phyloP scores from a whole-genome alignment of 2,329 filamentous ascomycete species.

The Xylaria hypoxylon region DNA sequence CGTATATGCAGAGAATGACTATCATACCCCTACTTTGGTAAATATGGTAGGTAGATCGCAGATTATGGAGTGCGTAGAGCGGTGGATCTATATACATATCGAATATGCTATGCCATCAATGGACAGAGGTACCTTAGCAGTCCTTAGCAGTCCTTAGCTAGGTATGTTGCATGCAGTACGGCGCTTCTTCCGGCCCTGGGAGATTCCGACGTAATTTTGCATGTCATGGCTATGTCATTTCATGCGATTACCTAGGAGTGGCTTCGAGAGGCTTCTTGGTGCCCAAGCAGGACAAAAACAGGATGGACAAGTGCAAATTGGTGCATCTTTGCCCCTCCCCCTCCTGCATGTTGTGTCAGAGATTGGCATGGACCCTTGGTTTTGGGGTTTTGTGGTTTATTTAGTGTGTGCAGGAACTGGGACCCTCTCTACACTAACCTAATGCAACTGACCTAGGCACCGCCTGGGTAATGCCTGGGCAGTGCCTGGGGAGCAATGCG shows the following conservation, averaged over 20 bases:
- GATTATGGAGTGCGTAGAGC: not conserved
- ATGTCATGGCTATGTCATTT: constrained; percentile 29
- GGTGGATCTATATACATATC: not conserved
- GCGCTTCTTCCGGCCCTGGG: constrained; percentile 5
- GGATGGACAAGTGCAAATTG: constrained; percentile 17
- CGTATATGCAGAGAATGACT: not conserved
- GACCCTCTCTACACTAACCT: not conserved
- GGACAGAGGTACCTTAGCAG: no score
- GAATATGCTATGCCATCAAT: not conserved
- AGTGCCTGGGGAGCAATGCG: no score
- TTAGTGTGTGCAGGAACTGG: not conserved
- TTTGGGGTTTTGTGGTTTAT: not conserved
- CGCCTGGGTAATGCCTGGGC: no score
- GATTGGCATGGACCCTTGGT: constrained; percentile 19
- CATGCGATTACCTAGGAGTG: no score
- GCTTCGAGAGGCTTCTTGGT: constrained; percentile 20
- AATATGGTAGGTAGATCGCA: not conserved
- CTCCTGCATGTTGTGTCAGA: constrained; percentile 19
- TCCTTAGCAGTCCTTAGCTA: no score
- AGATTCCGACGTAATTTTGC: not conserved
- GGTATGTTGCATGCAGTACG: not conserved
- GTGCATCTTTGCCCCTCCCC: constrained; percentile 25
- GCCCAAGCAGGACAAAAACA: constrained; percentile 10
- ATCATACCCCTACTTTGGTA: constrained; percentile 12
- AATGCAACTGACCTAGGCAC: no score